Evolutionary conservation across 345 rosid genomes (phyloP).

Genomic region (Rhizophora mangle): DNA sequence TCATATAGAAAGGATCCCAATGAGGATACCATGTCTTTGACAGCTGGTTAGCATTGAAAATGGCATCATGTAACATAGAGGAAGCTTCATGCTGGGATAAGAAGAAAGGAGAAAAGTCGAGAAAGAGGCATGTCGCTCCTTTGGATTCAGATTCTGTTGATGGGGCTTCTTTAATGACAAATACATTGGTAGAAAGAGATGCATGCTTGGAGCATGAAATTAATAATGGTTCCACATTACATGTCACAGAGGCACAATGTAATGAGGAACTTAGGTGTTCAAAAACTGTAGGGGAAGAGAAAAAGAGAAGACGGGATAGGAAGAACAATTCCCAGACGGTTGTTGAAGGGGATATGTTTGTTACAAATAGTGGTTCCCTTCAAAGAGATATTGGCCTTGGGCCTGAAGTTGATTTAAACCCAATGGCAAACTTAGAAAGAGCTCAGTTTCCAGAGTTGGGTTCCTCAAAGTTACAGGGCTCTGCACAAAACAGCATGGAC

Average conservation of each 20-base stretch:
- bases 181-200: neutral
- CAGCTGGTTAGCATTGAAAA: neutral
- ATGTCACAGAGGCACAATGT: conserved; percentile 1
- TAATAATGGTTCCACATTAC: conserved; percentile 1
- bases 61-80: conserved; percentile 6
- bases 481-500: conserved; percentile 1
- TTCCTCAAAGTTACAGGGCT: too few species aligned
- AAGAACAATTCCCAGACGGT: neutral
- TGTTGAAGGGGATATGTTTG: conserved; percentile 7
- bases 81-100: neutral
- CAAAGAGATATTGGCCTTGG: neutral
- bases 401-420: conserved; percentile 8
- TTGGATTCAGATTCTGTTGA: neutral
- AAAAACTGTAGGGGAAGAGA: conserved; percentile 6
- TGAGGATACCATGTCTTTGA: neutral
- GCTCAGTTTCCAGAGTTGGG: conserved; percentile 1
- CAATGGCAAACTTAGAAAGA: neutral
- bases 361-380: neutral
- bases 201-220: neutral
- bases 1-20: neutral
- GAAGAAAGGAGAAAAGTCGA: conserved; percentile 1
- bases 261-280: conserved; percentile 8
- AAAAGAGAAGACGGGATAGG: neutral
- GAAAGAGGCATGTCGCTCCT: neutral
- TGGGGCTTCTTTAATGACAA: conserved; percentile 8